Percentiles rank a stretch among this genome's conserved stretches.
Conservation (phyloP, 208 protist species). For the Angomonas ambiguus region DNA sequence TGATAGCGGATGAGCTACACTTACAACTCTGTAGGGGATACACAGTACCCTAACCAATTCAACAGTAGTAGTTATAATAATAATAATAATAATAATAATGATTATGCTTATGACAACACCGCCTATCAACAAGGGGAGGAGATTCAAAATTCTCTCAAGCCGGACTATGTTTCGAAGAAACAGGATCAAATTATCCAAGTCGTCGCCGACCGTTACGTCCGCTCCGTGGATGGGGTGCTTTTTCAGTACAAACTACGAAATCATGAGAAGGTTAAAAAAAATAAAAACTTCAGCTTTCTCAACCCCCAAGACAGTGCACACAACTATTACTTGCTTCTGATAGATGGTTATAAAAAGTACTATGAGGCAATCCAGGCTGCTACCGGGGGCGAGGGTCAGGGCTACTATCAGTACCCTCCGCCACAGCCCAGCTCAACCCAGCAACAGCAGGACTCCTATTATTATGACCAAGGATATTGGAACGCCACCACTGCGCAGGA, state of each 20-base stretch:
- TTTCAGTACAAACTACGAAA: conserved; percentile 39
- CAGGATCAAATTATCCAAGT: conserved; percentile 56
- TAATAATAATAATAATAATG: background rate
- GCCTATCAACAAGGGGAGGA: background rate
- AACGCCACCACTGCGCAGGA: background rate
- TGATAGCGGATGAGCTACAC: no score
- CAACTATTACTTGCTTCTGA: conserved; percentile 46
- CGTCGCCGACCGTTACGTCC: conserved; percentile 46
- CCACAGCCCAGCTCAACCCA: background rate
- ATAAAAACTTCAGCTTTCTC: conserved; percentile 52
- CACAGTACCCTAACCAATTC: no score
- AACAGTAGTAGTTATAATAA: background rate
- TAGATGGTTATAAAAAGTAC: conserved; percentile 33
- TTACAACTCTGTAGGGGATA: no score
- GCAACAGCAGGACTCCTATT: background rate
- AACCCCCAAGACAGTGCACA: conserved; percentile 35
- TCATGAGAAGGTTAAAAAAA: conserved; percentile 28
- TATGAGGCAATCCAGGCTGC: conserved; percentile 16
- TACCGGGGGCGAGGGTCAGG: background rate
- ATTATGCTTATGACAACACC: conserved; percentile 3
- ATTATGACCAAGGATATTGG: background rate
- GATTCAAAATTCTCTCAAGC: background rate
- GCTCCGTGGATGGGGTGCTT: conserved; percentile 30
- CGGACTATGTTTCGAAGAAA: conserved; percentile 38
- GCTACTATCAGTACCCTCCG: background rate